phyloP scores from a whole-genome alignment of 1,284 basidiomycete species.

The Apiotrichum gamsii region DNA sequence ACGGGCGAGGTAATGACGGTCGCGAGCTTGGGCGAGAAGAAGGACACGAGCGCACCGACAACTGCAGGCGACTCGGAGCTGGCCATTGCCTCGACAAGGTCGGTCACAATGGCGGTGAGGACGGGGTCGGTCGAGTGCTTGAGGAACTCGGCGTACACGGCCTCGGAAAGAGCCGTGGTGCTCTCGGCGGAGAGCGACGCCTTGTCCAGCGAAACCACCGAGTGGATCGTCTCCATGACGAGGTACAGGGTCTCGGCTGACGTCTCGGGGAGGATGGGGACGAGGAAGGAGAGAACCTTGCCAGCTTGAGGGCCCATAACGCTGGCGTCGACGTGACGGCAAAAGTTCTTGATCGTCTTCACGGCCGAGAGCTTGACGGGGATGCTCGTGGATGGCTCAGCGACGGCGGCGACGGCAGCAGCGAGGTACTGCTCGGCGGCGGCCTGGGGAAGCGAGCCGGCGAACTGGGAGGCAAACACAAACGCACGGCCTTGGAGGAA shows the following conservation, averaged over 20 bases:
- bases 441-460: slow-evolving; percentile 63
- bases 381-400: slow-evolving; percentile 60
- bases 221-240: slow-evolving; percentile 75
- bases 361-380: slow-evolving; percentile 92
- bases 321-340: slow-evolving; percentile 51
- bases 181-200: slow-evolving; percentile 61
- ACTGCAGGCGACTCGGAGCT: slow-evolving; percentile 46
- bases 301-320: slow-evolving; percentile 60
- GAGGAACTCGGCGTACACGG: slow-evolving; percentile 70
- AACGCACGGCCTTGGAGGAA: slow-evolving; percentile 93
- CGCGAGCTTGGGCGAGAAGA: slow-evolving; percentile 66
- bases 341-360: slow-evolving; percentile 74
- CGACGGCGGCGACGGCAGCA: slow-evolving; percentile 78
- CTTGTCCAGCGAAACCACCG: slow-evolving; percentile 67
- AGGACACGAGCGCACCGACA: slow-evolving; percentile 55
- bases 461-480: slow-evolving; percentile 87
- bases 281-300: slow-evolving; percentile 72
- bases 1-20: slow-evolving; percentile 56
- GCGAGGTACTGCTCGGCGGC: slow-evolving; percentile 77
- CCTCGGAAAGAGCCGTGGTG: slow-evolving; percentile 59
- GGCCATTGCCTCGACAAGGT: slow-evolving; percentile 68
- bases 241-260: slow-evolving; percentile 86
- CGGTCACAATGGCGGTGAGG: slow-evolving; percentile 75
- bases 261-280: slow-evolving; percentile 71
- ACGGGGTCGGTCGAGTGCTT: slow-evolving; percentile 85